phyloP scores from a whole-genome alignment of 257 asterid species.

The Solanum paucissectum region DNA sequence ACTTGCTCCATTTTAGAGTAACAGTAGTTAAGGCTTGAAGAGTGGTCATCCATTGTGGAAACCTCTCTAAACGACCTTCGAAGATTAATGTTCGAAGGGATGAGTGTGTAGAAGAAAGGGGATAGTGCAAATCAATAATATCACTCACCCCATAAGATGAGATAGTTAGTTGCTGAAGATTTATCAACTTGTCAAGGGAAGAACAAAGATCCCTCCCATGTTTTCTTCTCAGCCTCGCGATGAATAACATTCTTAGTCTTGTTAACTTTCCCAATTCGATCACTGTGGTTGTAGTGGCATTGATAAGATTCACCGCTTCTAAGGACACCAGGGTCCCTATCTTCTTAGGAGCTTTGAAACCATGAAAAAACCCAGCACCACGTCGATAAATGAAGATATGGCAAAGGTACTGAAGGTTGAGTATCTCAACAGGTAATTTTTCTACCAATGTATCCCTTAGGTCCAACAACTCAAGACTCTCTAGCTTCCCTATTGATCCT shows the following conservation, averaged over 20 bases:
- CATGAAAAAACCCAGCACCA: neutral
- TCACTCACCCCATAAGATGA: neutral
- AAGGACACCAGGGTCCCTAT: constrained; percentile 8
- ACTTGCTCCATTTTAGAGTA: neutral
- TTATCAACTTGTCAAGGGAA: constrained; percentile 10
- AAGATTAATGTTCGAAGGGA: constrained; percentile 2
- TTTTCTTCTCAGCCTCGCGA: constrained; percentile 14
- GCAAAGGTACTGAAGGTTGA: constrained; percentile 1
- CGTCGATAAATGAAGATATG: neutral
- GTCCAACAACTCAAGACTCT: constrained; percentile 10
- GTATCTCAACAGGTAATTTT: constrained; percentile 9
- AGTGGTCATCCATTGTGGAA: constrained; percentile 16
- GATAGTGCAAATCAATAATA: constrained; percentile 3
- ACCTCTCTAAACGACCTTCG: constrained; percentile 7
- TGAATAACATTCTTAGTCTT: constrained; percentile 8
- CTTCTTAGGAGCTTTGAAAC: constrained; percentile 3
- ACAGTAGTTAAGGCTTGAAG: constrained; percentile 9
- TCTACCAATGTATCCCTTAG: constrained; percentile 4
- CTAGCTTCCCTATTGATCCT: constrained; percentile 11
- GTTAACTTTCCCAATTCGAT: constrained; percentile 13
- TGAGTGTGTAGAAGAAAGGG: neutral
- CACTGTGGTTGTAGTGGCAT: neutral
- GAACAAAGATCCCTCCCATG: constrained; percentile 13
- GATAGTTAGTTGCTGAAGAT: constrained; percentile 3
- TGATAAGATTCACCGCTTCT: neutral